Conservation (phyloP, 768 basidiomycete species). For the Kwoniella botswanensis region DNA sequence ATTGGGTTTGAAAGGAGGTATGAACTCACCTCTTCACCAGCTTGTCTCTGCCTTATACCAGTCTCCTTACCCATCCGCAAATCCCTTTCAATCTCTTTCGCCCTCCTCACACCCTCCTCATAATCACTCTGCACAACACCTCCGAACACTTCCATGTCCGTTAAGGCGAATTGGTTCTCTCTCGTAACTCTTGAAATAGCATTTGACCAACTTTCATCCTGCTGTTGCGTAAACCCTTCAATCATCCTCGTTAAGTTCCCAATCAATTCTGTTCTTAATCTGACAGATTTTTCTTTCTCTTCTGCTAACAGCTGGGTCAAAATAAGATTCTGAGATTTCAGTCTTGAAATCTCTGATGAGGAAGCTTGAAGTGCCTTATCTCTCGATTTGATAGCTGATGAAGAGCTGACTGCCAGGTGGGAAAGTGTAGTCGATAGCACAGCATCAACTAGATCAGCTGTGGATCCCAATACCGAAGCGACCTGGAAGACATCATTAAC, state of each 20-base stretch:
- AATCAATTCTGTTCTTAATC: constrained; percentile 74
- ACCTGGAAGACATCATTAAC: constrained; percentile 35
- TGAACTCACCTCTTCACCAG: constrained; percentile 33
- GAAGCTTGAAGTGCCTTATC: constrained; percentile 45
- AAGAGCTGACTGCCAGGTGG: constrained; percentile 66
- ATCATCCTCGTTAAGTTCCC: constrained; percentile 74
- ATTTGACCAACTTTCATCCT: constrained; percentile 70
- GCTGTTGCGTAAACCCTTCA: constrained; percentile 70
- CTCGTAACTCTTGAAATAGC: constrained; percentile 65
- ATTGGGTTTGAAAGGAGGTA: neutral
- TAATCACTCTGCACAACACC: constrained; percentile 49
- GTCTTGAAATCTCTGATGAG: constrained; percentile 61
- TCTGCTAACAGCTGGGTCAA: constrained; percentile 68
- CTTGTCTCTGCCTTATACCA: constrained; percentile 26
- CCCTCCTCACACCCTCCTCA: constrained; percentile 63
- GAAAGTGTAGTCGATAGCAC: constrained; percentile 67
- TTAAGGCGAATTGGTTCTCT: constrained; percentile 67
- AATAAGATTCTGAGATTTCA: constrained; percentile 73
- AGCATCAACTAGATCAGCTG: constrained; percentile 68
- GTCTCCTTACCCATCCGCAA: constrained; percentile 21
- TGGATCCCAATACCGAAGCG: constrained; percentile 63
- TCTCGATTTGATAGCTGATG: constrained; percentile 64
- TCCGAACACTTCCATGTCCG: constrained; percentile 63
- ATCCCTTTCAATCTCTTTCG: constrained; percentile 63
- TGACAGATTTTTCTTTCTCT: constrained; percentile 71